These are phyloP conservation scores for Lachancea mirantina DNA, from an alignment of 805 yeast species.

Conservation along the genomic window DNA sequence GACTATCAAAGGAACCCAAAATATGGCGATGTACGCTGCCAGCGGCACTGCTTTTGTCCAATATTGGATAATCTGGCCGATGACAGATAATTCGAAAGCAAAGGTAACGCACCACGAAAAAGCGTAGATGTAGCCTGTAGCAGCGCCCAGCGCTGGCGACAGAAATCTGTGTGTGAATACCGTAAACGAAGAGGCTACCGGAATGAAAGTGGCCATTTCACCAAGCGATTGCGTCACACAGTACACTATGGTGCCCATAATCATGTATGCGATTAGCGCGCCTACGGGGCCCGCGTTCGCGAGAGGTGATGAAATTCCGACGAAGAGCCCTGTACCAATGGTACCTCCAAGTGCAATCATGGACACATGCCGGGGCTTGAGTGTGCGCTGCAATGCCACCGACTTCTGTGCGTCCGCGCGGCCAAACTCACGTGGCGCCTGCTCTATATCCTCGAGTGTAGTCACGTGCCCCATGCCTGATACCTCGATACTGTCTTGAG, in stretches of 20 bases:
- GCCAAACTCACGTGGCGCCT: too few species aligned
- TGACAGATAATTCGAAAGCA: slow-evolving; percentile 65
- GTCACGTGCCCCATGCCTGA: too few species aligned
- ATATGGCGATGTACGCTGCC: slow-evolving; percentile 66
- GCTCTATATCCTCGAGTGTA: too few species aligned
- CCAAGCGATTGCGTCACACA: slow-evolving; percentile 67
- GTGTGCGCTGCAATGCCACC: slow-evolving; percentile 50
- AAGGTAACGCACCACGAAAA: slow-evolving; percentile 73
- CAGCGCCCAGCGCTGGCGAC: slow-evolving; percentile 63
- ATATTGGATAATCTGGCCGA: slow-evolving; percentile 55
- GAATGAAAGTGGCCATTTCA: slow-evolving; percentile 76
- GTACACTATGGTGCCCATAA: slow-evolving; percentile 59
- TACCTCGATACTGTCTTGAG: too few species aligned
- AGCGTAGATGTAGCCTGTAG: slow-evolving; percentile 70
- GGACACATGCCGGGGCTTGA: slow-evolving; percentile 61
- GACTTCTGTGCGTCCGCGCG: too few species aligned
- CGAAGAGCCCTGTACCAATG: slow-evolving; percentile 71
- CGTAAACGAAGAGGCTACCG: slow-evolving; percentile 59
- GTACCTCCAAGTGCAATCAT: slow-evolving; percentile 79
- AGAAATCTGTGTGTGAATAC: slow-evolving; percentile 63
- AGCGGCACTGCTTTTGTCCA: slow-evolving; percentile 68
- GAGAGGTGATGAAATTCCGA: slow-evolving; percentile 53
- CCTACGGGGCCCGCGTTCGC: slow-evolving; percentile 61
- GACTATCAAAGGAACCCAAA: slow-evolving; percentile 47
- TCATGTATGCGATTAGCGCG: slow-evolving; percentile 54